Conservation (phyloP, 73 alveolate genomes). For the Paramecium primaurelia region DNA sequence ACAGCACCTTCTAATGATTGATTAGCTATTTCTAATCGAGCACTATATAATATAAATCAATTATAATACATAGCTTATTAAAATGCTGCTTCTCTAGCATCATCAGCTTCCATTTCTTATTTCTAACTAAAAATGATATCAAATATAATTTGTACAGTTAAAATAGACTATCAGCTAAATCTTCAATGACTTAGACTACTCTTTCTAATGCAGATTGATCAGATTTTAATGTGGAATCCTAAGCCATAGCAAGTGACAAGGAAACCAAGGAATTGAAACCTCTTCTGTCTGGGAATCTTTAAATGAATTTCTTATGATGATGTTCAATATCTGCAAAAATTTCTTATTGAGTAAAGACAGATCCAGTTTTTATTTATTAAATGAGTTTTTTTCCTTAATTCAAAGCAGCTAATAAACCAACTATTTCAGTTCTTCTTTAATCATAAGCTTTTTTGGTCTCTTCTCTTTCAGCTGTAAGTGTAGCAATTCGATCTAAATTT, state of each 20-base stretch:
- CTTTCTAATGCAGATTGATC: slow-evolving; percentile 6
- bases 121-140: not conserved
- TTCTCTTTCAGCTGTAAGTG: not conserved
- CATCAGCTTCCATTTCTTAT: slow-evolving; percentile 43
- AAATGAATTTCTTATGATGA: slow-evolving; percentile 1
- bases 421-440: slow-evolving; percentile 33
- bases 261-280: slow-evolving; percentile 33
- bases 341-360: not conserved
- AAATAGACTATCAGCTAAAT: slow-evolving; percentile 10
- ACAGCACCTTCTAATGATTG: slow-evolving; percentile 3
- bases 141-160: not conserved
- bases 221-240: not conserved
- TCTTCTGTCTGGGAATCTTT: not conserved
- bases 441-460: not conserved
- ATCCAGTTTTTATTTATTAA: not conserved
- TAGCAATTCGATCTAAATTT: slow-evolving; percentile 1
- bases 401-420: not conserved
- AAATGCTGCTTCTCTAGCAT: slow-evolving; percentile 45
- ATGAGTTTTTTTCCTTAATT: slow-evolving; percentile 6
- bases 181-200: not conserved
- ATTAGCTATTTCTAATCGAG: slow-evolving; percentile 18
- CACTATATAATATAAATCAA: not conserved
- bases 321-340: slow-evolving; percentile 19
- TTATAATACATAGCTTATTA: not conserved
- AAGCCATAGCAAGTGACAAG: slow-evolving; percentile 13